Evolutionary conservation across 179 eudicot genomes (phyloP).

Genomic region (Silene coronaria): DNA sequence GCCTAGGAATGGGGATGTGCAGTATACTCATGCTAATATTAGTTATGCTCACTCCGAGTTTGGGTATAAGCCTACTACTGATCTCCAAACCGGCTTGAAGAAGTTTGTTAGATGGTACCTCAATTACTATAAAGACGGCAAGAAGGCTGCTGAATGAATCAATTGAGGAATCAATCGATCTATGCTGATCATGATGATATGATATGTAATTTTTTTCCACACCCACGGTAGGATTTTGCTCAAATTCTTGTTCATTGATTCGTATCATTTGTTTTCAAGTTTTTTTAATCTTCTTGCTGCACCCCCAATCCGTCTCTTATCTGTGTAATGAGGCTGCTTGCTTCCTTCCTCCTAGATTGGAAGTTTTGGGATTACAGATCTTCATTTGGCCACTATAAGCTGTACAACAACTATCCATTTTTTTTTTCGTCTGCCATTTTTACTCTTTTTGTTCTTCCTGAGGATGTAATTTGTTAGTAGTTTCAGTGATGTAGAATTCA

Average conservation of each 20-base stretch:
- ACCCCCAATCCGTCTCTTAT: conserved; percentile 30
- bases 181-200: conserved; percentile 17
- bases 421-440: conserved; percentile 19
- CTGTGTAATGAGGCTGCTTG: conserved; percentile 38
- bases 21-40: conserved; percentile 65
- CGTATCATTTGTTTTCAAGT: conserved; percentile 43
- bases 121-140: conserved; percentile 60
- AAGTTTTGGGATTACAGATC: conserved; percentile 37
- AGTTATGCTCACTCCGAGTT: conserved; percentile 62
- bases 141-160: conserved; percentile 56
- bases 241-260: conserved; percentile 49
- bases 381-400: conserved; percentile 37
- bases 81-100: conserved; percentile 71
- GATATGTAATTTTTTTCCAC: conserved; percentile 5
- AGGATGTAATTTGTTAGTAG: conserved; percentile 56
- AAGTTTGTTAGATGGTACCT: conserved; percentile 79
- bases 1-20: conserved; percentile 83
- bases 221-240: conserved; percentile 29
- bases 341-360: conserved; percentile 30
- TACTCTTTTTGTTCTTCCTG: conserved; percentile 17
- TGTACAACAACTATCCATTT: conserved; percentile 41
- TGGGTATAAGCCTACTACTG: conserved; percentile 60
- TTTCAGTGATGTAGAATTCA: conserved; percentile 58
- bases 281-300: conserved; percentile 27
- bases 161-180: conserved; percentile 3